These are phyloP conservation scores for Hygrophorus russula DNA, from an alignment of 768 basidiomycete species.

Conservation along the genomic window DNA sequence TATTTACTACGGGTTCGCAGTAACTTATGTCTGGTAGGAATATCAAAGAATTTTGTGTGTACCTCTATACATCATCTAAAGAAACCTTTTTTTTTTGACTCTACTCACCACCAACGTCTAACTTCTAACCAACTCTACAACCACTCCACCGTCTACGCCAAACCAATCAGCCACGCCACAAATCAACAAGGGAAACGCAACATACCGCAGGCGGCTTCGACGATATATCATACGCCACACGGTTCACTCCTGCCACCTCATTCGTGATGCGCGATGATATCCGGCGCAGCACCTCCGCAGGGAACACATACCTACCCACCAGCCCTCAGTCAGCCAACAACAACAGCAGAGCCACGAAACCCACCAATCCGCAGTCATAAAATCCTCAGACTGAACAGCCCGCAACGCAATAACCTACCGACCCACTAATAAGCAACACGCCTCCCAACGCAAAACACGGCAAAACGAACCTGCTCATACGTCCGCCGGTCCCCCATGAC, in stretches of 20 bases:
- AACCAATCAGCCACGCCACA: slow-evolving; percentile 7
- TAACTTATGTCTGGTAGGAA: too few species aligned
- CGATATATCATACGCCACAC: slow-evolving; percentile 93
- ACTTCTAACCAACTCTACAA: slow-evolving; percentile 23
- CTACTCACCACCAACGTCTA: too few species aligned
- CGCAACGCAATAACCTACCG: slow-evolving; percentile 80
- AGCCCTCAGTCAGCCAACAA: slow-evolving; percentile 18
- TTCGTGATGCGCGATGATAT: slow-evolving; percentile 97
- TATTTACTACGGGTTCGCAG: too few species aligned
- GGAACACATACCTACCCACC: slow-evolving; percentile 84
- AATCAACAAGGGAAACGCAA: slow-evolving; percentile 5
- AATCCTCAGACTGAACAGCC: slow-evolving; percentile 96
- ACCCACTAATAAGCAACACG: slow-evolving; percentile 5
- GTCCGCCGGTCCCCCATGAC: slow-evolving; percentile 97
- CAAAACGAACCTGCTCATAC: slow-evolving; percentile 69
- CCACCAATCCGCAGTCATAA: slow-evolving; percentile 99
- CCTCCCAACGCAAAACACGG: slow-evolving; percentile 1
- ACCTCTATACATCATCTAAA: too few species aligned
- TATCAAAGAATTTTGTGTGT: too few species aligned
- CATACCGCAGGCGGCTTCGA: slow-evolving; percentile 88
- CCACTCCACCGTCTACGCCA: slow-evolving; percentile 37
- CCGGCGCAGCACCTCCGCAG: slow-evolving; percentile 74
- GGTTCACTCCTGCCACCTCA: slow-evolving; percentile 93
- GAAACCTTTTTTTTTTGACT: too few species aligned
- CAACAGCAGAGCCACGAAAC: slow-evolving; percentile 13